Base-by-base conservation (phyloP, 148 eudicot genomes). In the Cornus controversa region DNA sequence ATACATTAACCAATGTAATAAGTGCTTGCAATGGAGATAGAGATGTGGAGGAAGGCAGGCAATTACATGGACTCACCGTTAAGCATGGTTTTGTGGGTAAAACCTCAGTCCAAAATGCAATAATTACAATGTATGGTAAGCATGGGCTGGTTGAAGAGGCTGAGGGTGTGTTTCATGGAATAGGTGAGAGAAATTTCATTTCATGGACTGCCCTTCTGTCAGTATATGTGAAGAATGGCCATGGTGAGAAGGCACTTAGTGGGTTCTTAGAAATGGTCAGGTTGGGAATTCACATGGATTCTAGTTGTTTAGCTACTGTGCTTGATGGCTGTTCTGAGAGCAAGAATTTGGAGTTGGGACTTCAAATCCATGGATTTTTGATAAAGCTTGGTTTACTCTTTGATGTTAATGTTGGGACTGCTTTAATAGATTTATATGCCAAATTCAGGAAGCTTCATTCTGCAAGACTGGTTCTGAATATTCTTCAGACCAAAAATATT, bases 121-220 rank as follows among this genome's bases (percentile, higher is more conserved):
- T 63, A 20, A 78, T 78, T 50, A 78, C 70, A 71, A 71, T 71
- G 80, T 78, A 78, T 45, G 67, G 74, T 3, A 70, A 72, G 54
- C 34, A 71, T n/a, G 75, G 70, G 45, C 50, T 78, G 75, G 69
- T 78, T 65, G 54, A 71, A 63, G 80, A 78, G 64, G 50, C 80
- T 34, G 70, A 78, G 75, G 64, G n/a, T 47, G 34, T 71, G 80
- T 71, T 78, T 65, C 36, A 4, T 9, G 64, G 27, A 60, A 78
- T 78, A 28, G 47, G 8, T 7, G 80, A 63, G n/a, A 71, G 63
- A 26, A 78, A 78, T 78, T 72, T 71, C 69, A 60, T 78, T 64
- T 78, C 80, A 9, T 78, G 80, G 80, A 78, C 70, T 24, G 80
- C 75, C 34, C 73, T 78, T 25, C 11, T 78, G 64, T 78, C 80